Evolutionary conservation across 176 grass and related monocot species (phyloP).

Genomic region (Eleusine coracana): DNA sequence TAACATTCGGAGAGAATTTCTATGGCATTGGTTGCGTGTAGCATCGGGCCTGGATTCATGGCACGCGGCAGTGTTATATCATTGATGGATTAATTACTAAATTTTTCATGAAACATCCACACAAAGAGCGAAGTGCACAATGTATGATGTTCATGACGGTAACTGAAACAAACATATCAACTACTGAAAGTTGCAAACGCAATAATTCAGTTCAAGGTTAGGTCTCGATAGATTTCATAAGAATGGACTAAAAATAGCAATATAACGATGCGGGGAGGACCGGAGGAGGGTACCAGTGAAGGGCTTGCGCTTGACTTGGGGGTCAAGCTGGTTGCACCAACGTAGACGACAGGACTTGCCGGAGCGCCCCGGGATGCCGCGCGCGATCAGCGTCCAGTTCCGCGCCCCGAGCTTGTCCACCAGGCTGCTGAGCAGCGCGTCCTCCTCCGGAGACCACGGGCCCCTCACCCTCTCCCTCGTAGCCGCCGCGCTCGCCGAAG

Average conservation of each 20-base stretch:
- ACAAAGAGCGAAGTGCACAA: neutral
- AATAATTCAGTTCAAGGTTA: neutral
- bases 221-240: neutral
- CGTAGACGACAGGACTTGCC: constrained; percentile 96
- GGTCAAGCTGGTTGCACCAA: constrained; percentile 99
- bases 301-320: constrained; percentile 94
- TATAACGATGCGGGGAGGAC: neutral
- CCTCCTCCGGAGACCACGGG: constrained; percentile 88
- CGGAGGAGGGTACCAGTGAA: constrained; percentile 87
- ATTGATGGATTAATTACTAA: neutral
- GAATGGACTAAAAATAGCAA: constrained; percentile 25
- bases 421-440: constrained; percentile 62
- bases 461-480: constrained; percentile 80
- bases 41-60: neutral
- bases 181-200: neutral
- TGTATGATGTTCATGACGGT: constrained; percentile 20
- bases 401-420: constrained; percentile 75
- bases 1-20: neutral
- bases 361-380: constrained; percentile 78
- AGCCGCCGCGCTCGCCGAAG: neutral
- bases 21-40: neutral
- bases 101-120: neutral
- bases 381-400: constrained; percentile 87
- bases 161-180: neutral
- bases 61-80: neutral